Base-by-base conservation (phyloP, 768 basidiomycete genomes). In the Phaeotremella skinneri region DNA sequence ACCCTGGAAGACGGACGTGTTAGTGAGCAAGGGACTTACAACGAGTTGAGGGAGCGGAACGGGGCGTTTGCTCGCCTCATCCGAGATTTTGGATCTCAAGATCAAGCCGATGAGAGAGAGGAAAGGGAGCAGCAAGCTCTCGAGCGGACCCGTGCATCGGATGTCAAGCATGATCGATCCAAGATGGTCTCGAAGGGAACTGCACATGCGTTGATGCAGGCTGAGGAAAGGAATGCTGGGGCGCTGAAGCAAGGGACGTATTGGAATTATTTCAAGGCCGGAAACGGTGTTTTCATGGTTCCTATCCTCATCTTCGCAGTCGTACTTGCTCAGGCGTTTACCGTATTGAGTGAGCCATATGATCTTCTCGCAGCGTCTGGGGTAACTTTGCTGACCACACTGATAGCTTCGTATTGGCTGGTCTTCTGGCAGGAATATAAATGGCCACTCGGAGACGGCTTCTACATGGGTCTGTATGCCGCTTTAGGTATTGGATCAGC, bases 361-460 rank as follows among this genome's bases (percentile, higher is more conserved):
- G n/a, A n/a, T n/a, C n/a, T 84, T 85, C 0, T 89, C 88, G 68
- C 89, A 88, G 88, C 72, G 23, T 32, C 17, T 49, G n/a, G 27
- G 16, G n/a, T 13, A 17, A 30, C 41, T 4, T 41, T 1, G 29
- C 43, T n/a, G 43, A 45, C 43, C 20, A 14, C 11, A 11, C 23
- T 20, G 11, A 21, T 45, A 45, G 43, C 67, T 7, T 69, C 65
- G 3, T 76, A 70, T 70, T 85, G 87, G 86, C 81, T 93, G 55
- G 85, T 91, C 1, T 93, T 87, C 79, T 93, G 90, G 90, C 84
- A 90, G 70, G 86, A 88, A 65, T 64, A 74, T 81, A 83, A 74
- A 48, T 73, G 58, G 81, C 74, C 16, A 13, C 43, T 47, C 17
- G 58, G 48, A 11, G 61, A 67, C 68, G 68, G 43, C 39, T 51